Conservation (phyloP, 345 rosid species). For the Eucalyptus pauciflora region DNA sequence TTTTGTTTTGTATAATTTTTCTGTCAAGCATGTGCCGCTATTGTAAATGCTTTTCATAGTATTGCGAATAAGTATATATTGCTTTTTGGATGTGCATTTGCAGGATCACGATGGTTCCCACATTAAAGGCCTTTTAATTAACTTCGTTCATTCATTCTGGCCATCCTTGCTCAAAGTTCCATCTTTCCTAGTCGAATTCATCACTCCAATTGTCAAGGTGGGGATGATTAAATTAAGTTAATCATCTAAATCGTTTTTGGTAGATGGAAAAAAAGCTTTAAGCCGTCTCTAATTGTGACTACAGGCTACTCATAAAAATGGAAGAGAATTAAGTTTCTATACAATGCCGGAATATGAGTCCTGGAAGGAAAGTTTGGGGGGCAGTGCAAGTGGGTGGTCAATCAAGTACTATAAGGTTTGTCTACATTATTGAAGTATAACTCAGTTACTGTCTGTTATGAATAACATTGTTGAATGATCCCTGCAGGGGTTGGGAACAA, state of each 20-base stretch:
- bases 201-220: conserved; percentile 97
- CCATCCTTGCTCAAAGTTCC: conserved; percentile 79
- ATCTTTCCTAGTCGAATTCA: conserved; percentile 87
- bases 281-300: background rate
- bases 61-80: background rate
- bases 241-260: background rate
- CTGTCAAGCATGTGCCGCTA: background rate
- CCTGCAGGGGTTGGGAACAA: conserved; percentile 90
- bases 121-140: conserved; percentile 88
- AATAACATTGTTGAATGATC: background rate
- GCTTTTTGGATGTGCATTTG: background rate
- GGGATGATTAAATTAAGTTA: background rate
- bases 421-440: background rate
- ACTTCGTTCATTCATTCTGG: conserved; percentile 95
- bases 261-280: background rate
- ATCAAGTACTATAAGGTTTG: conserved; percentile 97
- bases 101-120: conserved; percentile 99
- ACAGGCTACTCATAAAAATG: conserved; percentile 60
- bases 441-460: background rate
- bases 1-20: background rate
- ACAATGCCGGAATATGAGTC: conserved; percentile 88
- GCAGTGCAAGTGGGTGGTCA: conserved; percentile 66
- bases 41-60: background rate
- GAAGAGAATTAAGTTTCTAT: conserved; percentile 50
- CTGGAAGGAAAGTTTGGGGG: conserved; percentile 71